Evolutionary conservation across 805 yeast genomes (phyloP), one percentile per base, ranked within the genome.

Genomic region (Yueomyces sinensis): DNA sequence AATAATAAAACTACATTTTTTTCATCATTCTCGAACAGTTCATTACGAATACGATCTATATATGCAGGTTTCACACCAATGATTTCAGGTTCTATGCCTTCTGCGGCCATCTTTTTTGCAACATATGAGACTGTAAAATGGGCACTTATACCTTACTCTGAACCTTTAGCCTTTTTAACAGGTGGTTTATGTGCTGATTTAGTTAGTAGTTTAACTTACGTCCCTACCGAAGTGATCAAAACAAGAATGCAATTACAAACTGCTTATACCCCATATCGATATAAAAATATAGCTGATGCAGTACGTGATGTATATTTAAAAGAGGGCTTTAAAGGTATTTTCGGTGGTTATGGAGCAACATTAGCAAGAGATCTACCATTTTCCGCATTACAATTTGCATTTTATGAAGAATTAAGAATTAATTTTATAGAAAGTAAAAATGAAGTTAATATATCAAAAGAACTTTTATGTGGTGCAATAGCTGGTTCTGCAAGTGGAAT

Each of bases 151-250:
- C 28, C 28, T 6, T 67, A 63, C 19, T 65, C 83, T 14, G 95
- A 86, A 40, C 82, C 95, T 0, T 43, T 80, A 9, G 63, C 94
- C 7, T 89, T 83, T 52, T 65, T 91, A 34, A 61, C 74, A 1
- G 87, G 95, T 1, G 98, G 98, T 0, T 75, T 91, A 36, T 46
- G 87, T n/a, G 99, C 97, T 19, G 99, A 91, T 56, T 68, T 91
- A 38, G 87, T 83, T 4, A 79, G 91, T 17, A 80, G 93, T 45
- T 56, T 91, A 5, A 76, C 83, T 25, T 91, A 89, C 47, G 99
- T 91, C 9, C 99, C 99, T 5, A 75, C 87, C 20, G 99, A 91
- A 53, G 97, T 91, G 6, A 59, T 91, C 36, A 91, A 91, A 54
- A 86, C 98, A 6, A 67, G 99, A 47, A 58, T 91, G 30, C 99